Percentiles rank a stretch among this genome's conserved stretches.
phyloP scores from a whole-genome alignment of 495 filamentous ascomycete species.

The Penicillium longicatenatum region DNA sequence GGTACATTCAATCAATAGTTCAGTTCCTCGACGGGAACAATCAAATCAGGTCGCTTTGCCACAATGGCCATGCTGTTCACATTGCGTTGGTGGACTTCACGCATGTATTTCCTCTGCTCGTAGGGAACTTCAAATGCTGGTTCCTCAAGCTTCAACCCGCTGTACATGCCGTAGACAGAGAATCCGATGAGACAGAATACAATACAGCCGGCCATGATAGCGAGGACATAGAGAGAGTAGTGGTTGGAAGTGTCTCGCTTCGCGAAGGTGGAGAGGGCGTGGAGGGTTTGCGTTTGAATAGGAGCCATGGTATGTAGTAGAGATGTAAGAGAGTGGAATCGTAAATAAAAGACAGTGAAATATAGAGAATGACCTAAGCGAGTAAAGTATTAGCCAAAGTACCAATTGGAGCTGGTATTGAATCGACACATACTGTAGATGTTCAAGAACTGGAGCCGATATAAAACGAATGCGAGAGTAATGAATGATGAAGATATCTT shows the following conservation, averaged over 20 bases:
- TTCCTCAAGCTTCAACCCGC: constrained; percentile 17
- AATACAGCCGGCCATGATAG: constrained; percentile 31
- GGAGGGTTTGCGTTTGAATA: constrained; percentile 10
- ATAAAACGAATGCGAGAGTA: background rate
- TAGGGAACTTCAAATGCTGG: constrained; percentile 10
- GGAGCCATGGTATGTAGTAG: constrained; percentile 1
- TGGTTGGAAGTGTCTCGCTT: constrained; percentile 17
- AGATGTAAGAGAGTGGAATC: background rate
- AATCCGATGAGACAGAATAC: constrained; percentile 23
- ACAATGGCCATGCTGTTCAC: constrained; percentile 22
- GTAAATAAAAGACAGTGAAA: no score
- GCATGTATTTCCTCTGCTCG: constrained; percentile 33
- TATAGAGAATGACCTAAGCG: background rate
- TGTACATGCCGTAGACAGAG: constrained; percentile 27
- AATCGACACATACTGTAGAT: background rate
- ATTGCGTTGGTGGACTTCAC: constrained; percentile 27
- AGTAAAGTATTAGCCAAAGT: background rate
- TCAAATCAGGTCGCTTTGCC: constrained; percentile 28
- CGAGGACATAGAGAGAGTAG: constrained; percentile 32
- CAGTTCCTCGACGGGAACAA: constrained; percentile 22
- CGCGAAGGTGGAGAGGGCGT: constrained; percentile 9
- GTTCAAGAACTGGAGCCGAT: background rate
- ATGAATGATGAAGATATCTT: background rate
- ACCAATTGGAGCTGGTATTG: background rate
- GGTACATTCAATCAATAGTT: constrained; percentile 12